phyloP scores from a whole-genome alignment of 768 basidiomycete genomes.

The Pleurotus citrinopileatus region DNA sequence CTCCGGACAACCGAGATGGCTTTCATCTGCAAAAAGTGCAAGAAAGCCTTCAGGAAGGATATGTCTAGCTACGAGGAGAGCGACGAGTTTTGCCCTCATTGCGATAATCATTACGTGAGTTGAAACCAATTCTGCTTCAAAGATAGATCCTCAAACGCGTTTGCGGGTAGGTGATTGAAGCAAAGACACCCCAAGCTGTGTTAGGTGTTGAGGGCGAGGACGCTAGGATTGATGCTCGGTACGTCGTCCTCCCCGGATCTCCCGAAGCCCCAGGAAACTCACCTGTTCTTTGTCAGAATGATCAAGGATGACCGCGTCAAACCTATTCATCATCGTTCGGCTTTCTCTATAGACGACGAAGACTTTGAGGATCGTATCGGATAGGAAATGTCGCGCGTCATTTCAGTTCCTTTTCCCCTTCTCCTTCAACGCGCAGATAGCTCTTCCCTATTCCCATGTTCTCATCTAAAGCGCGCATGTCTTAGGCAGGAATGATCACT shows the following conservation, averaged over 20 bases:
- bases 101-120: slow-evolving; percentile 96
- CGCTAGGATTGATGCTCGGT: slow-evolving; percentile 84
- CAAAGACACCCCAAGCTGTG: slow-evolving; percentile 85
- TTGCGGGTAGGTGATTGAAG: slow-evolving; percentile 73
- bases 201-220: slow-evolving; percentile 91
- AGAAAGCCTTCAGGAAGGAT: slow-evolving; percentile 96
- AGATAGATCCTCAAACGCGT: background rate
- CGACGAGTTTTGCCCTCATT: slow-evolving; percentile 97
- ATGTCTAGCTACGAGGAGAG: slow-evolving; percentile 91
- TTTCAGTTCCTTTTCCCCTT: no score
- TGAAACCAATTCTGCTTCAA: background rate
- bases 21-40: slow-evolving; percentile 86
- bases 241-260: slow-evolving; percentile 20
- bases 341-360: slow-evolving; percentile 43
- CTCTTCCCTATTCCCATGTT: no score
- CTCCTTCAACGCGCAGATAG: no score
- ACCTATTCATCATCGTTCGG: slow-evolving; percentile 42
- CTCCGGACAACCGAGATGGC: slow-evolving; percentile 79
- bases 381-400: slow-evolving; percentile 26
- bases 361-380: slow-evolving; percentile 44
- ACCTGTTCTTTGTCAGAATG: slow-evolving; percentile 50
- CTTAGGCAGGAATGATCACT: no score
- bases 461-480: no score
- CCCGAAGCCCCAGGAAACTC: slow-evolving; percentile 2
- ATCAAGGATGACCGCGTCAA: slow-evolving; percentile 84